Evolutionary conservation across 768 basidiomycete genomes (phyloP), one percentile per base, ranked within the genome.

Genomic region (Serendipita sp.): DNA sequence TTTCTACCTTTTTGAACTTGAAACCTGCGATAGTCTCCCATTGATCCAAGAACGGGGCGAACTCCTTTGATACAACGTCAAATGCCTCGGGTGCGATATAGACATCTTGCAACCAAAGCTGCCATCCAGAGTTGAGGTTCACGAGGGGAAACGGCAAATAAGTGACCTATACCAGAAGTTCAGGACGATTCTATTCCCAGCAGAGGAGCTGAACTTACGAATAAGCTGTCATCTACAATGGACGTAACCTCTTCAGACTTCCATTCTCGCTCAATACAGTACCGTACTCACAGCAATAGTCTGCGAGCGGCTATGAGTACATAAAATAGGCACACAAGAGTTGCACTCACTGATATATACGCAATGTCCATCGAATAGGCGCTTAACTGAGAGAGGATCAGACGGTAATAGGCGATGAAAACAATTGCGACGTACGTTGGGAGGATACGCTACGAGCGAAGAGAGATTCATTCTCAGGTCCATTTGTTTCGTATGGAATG

Each of bases 41-140:
- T 72, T 62, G 71, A 67, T 60, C 78, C 78, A 20, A 71, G 69
- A 76, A 78, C 78, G 20, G 75, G 72, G 38, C 67, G 65, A 16
- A 73, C 66, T 22, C 73, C 71, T 16, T 73, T 69, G 51, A 34
- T 3, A 45, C 50, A 34, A 63, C 62, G 24, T 63, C 30, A 50
- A 41, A 63, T 26, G 62, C 48, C 31, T 63, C 62, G 9, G 62
- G 62, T 1, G 62, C 62, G 31, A 63, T 63, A 26, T 56, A 53
- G 28, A 58, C 44, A 20, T 38, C 16, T 28, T 58, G 53, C 11
- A 28, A n/a, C 31, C 22, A 34, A n/a, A 24, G 22, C 11, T 33
- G 24, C 53, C 24, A 34, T 20, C 62, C 62, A 24, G 48, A 58
- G 50, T 63, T 33, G 62, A 42, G 24, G 33, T 56, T 53, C 5